Evolutionary conservation across 306 rosid genomes (phyloP), one percentile per base, ranked within the genome.

Genomic region (Cicer bijugum): DNA sequence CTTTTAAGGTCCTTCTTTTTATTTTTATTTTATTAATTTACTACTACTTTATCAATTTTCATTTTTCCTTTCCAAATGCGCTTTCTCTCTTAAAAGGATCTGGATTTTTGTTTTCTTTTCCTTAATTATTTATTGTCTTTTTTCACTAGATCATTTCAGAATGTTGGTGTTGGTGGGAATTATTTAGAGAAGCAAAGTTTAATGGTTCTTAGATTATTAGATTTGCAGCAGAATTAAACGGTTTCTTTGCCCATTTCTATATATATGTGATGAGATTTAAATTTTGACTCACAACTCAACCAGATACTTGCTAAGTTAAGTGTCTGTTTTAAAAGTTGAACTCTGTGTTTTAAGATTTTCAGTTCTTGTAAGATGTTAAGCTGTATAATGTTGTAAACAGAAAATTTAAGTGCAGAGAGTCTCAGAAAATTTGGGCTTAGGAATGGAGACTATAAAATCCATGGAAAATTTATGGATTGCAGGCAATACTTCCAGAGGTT

Each of bases 1-100:
- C 96, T n/a, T 87, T 94, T 51, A 94, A 91, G 96, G 97, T 90
- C 0, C 4, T 37, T 2, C 7, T 7, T 6, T 48, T 2, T 5
- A n/a, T 20, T 28, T 28, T 28, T 28, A 28, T 28, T 28, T 4
- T 28, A 28, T 28, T 28, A 5, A 28, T 28, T 15, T 50, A 6
- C 15, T 6, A 6, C 7, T 6, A 51, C 8, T 48, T 48, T 14
- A 48, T 15, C 57, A 15, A 15, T 8, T 55, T 55, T 55, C 9
- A 1, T 6, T 15, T 4, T 12, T 6, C 45, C 4, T 8, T 12
- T 56, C 42, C 19, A 40, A 67, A n/a, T 67, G 76, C 7, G 67
- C 23, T 74, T 47, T 28, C 5, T 28, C 5, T 28, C 0, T 28
- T 28, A 3, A 28, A 28, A 28, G 35, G 35, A 28, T 28, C 35